Evolutionary conservation across 1,139 yeast genomes (phyloP).

Genomic region (Suhomyces atakaporum): DNA sequence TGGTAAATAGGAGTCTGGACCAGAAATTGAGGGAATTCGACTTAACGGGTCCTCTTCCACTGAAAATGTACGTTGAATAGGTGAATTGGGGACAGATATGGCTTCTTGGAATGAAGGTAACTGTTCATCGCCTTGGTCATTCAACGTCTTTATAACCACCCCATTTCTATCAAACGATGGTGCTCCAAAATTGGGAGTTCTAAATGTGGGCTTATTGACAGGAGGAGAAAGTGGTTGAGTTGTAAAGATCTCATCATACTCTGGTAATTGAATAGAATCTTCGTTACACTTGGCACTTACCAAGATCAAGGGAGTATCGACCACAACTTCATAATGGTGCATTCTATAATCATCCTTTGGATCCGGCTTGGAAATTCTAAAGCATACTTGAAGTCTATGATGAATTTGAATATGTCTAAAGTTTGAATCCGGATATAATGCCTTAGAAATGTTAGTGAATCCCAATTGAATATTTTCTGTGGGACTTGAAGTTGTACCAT

Average conservation of each 20-base stretch:
- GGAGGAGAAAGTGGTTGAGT: background rate
- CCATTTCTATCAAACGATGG: conserved; percentile 29
- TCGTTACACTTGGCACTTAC: conserved; percentile 71
- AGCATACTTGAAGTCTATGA: conserved; percentile 77
- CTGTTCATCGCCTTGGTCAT: conserved; percentile 26
- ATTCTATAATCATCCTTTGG: conserved; percentile 56
- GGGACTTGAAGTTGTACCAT: conserved; percentile 6
- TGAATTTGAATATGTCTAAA: conserved; percentile 68
- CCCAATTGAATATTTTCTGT: conserved; percentile 40
- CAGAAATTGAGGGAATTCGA: conserved; percentile 33
- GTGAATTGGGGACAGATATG: conserved; percentile 32
- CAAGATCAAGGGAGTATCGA: conserved; percentile 79
- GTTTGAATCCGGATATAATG: conserved; percentile 68
- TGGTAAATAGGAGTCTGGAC: conserved; percentile 16
- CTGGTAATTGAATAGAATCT: conserved; percentile 71
- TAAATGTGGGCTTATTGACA: conserved; percentile 19
- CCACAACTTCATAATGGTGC: conserved; percentile 86
- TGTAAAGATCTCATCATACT: conserved; percentile 44
- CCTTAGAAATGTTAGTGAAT: conserved; percentile 37
- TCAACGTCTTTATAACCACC: conserved; percentile 35
- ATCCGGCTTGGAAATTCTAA: conserved; percentile 72
- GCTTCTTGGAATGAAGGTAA: conserved; percentile 68
- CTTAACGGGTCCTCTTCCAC: conserved; percentile 39
- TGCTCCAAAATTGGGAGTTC: conserved; percentile 34
- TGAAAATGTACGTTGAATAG: conserved; percentile 38